Base-by-base conservation (phyloP, 306 rosid species). In the Ziziphus jujuba region DNA sequence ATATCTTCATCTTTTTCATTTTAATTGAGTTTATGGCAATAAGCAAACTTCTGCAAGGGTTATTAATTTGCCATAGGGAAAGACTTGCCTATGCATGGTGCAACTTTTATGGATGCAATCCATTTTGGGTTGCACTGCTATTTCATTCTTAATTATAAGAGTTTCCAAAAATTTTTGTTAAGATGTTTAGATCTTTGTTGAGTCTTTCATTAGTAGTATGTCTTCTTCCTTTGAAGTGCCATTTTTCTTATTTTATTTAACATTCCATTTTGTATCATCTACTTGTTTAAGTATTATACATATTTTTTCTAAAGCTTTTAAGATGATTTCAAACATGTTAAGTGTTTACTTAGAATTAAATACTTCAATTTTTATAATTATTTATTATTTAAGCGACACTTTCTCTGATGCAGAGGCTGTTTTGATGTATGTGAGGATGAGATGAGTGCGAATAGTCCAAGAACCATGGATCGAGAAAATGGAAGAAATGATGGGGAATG, bases 391-490 rank as follows among this genome's bases (percentile, higher is more conserved):
- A 43, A 67, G 15, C 58, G 61, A 63, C 45, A 63, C 17, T 54
- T 47, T 65, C 35, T 65, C 64, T 69, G 33, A 62, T 79, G 86
- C 92, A 91, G 98, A 83, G 88, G 88, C 73, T 87, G 95, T 75
- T 87, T 85, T 77, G 96, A 89, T 80, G 58, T 85, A 33, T 51
- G 71, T 44, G 90, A 85, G 75, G 89, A 85, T 25, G 90, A 85
- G 67, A 81, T 14, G 68, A 87, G 62, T 78, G 70, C 72, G 31
- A 80, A 70, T 59, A 87, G 91, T 74, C 92, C 86, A 28, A 80
- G 69, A 70, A 75, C 70, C 69, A 61, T 52, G 54, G 77, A 68
- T 73, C 80, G 62, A 59, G 92, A 82, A 75, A 74, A 76, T 83
- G 93, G 88, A 70, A 81, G 82, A 79, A 67, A 28, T 51, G 76